Evolutionary conservation across 768 basidiomycete species (phyloP), one percentile per base, ranked within the genome.

Genomic region (Mycena amicta): DNA sequence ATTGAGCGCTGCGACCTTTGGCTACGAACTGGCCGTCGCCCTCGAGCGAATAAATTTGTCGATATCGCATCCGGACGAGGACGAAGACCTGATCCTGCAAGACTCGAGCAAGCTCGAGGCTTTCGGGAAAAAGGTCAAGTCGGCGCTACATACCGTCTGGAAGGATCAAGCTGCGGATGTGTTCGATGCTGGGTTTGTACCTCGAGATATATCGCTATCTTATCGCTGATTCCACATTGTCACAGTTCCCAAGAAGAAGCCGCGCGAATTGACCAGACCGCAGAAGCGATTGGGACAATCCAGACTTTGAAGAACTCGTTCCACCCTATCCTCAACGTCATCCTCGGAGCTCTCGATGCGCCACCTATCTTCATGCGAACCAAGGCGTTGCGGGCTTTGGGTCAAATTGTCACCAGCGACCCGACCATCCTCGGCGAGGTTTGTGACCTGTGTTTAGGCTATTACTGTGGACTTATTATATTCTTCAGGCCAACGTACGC

Each of bases 361-460:
- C 83, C 91, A 3, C 84, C 88, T 3, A 94, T 98, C 26, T 93
- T 92, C 66, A 91, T 96, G 80, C 86, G 97, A 29, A 95, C 95
- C 0, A 98, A 98, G 71, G 96, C 96, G 0, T 77, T 99, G 28
- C 83, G 90, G 52, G 95, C 93, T 0, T 78, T 98, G 3, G 92
- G 94, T 3, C 87, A 93, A 67, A 90, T 98, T 49, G 85, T 98
- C 30, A 92, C 87, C 0, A 90, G 90, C 59, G 97, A 98, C 72
- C 86, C 95, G 0, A 85, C 83, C 15, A 87, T 97, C 20, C 79
- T 99, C 25, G 81, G 85, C 1, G 77, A 84, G 31, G 93, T 95
- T 13, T 28, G 50, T 52, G 23, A 33, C 37, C 20, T 26, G 12
- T 33, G 45, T 56, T 39, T 27, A 8, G 6, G 33, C 27, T 12